These are phyloP conservation scores for Hordeum pubiflorum DNA, from an alignment of 202 grass and related monocot genomes.

Conservation along the genomic window DNA sequence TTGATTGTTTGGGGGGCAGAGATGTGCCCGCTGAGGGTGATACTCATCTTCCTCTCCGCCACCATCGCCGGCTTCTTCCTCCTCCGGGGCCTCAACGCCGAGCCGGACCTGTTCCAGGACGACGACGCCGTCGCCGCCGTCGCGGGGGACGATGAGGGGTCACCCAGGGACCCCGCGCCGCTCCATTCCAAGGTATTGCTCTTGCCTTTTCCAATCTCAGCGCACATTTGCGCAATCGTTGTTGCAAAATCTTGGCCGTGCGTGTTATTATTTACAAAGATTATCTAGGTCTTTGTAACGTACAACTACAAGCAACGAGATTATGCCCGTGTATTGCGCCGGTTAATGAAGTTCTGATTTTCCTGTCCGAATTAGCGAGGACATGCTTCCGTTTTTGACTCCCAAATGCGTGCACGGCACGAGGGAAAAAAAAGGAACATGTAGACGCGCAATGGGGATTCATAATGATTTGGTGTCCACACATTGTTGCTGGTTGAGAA, in stretches of 20 bases:
- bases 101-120: constrained; percentile 36
- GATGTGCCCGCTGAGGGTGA: constrained; percentile 90
- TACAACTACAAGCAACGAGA: background rate
- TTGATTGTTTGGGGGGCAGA: no score
- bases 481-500: background rate
- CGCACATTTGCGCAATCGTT: background rate
- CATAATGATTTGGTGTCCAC: background rate
- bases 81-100: constrained; percentile 57
- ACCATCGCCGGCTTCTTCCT: constrained; percentile 94
- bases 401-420: background rate
- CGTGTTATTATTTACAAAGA: background rate
- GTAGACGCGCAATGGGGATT: background rate
- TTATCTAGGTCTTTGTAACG: background rate
- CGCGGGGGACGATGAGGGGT: constrained; percentile 19
- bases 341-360: background rate
- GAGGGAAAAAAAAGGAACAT: no score
- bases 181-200: constrained; percentile 57
- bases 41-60: constrained; percentile 93
- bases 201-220: background rate
- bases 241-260: no score
- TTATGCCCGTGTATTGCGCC: background rate
- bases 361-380: background rate
- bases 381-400: background rate
- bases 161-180: constrained; percentile 32
- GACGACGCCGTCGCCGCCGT: background rate